A percentile compares a stretch with the other conserved stretches of the same genome.
These are phyloP conservation scores for Brettanomyces naardenensis DNA, from an alignment of 805 yeast genomes.

Conservation along the genomic window DNA sequence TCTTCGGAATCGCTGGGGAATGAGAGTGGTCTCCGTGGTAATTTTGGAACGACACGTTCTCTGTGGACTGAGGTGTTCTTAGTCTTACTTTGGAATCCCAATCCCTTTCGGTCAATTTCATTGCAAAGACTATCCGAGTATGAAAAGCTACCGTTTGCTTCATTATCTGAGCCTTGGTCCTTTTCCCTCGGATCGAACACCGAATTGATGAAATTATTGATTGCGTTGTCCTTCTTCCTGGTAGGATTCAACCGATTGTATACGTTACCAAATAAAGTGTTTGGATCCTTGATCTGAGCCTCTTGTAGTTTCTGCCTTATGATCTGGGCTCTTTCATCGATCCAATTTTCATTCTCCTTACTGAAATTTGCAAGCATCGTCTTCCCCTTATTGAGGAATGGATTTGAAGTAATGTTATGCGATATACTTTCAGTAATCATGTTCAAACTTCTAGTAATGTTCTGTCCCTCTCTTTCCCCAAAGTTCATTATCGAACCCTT, in stretches of 20 bases:
- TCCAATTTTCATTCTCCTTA: slow-evolving; percentile 18
- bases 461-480: slow-evolving; percentile 6
- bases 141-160: too few relatives aligned
- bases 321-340: slow-evolving; percentile 10
- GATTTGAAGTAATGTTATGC: slow-evolving; percentile 16
- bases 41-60: too few relatives aligned
- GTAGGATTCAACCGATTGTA: too few relatives aligned
- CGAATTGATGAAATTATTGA: too few relatives aligned
- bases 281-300: slow-evolving; percentile 2
- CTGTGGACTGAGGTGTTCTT: too few relatives aligned
- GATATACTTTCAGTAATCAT: slow-evolving; percentile 18
- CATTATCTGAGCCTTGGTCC: too few relatives aligned
- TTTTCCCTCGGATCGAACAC: too few relatives aligned
- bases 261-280: neutral
- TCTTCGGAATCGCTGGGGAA: slow-evolving; percentile 6
- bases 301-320: neutral
- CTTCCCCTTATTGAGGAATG: slow-evolving; percentile 20
- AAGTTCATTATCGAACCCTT: slow-evolving; percentile 11
- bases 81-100: too few relatives aligned
- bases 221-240: too few relatives aligned
- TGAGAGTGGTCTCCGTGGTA: too few relatives aligned
- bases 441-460: slow-evolving; percentile 15
- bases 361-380: slow-evolving; percentile 19
- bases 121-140: too few relatives aligned
- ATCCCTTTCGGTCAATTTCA: too few relatives aligned